A percentile compares a stretch with the other conserved stretches of the same genome.
phyloP scores from a whole-genome alignment of 73 alveolate species.

The Tetrahymena elliotti region DNA sequence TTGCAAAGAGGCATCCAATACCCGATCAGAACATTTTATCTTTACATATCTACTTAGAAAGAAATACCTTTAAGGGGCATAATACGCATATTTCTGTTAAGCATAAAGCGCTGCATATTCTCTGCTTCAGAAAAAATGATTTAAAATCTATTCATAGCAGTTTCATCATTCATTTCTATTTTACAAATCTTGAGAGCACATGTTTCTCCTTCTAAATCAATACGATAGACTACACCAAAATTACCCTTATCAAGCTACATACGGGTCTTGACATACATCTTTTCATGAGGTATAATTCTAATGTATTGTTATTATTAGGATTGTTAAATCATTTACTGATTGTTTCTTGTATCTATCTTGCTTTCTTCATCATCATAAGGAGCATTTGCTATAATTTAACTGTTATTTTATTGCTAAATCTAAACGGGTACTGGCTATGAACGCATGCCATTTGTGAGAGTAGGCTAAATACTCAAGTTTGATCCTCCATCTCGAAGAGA shows the following conservation, averaged over 20 bases:
- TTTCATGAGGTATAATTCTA: background rate
- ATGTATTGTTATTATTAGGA: background rate
- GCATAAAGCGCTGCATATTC: background rate
- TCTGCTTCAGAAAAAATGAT: background rate
- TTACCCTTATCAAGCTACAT: background rate
- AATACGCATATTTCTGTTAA: background rate
- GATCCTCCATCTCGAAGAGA: background rate
- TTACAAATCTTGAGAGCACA: background rate
- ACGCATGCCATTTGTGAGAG: background rate
- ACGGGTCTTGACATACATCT: background rate
- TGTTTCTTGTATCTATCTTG: background rate
- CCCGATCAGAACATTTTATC: background rate
- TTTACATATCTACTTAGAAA: background rate
- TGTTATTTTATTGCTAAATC: background rate
- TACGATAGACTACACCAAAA: background rate
- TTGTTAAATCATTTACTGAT: background rate
- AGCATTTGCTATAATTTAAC: background rate
- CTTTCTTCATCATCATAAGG: background rate
- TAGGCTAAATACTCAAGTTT: background rate
- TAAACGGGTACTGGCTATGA: background rate
- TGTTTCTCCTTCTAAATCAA: background rate
- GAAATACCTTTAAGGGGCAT: background rate
- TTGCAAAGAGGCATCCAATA: background rate
- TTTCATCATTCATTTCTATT: background rate
- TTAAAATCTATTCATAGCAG: background rate